A percentile compares a stretch with the other conserved stretches of the same genome.
These are phyloP conservation scores for Nigrograna mackinnonii DNA, from an alignment of 2,329 filamentous ascomycete genomes.

Conservation along the genomic window DNA sequence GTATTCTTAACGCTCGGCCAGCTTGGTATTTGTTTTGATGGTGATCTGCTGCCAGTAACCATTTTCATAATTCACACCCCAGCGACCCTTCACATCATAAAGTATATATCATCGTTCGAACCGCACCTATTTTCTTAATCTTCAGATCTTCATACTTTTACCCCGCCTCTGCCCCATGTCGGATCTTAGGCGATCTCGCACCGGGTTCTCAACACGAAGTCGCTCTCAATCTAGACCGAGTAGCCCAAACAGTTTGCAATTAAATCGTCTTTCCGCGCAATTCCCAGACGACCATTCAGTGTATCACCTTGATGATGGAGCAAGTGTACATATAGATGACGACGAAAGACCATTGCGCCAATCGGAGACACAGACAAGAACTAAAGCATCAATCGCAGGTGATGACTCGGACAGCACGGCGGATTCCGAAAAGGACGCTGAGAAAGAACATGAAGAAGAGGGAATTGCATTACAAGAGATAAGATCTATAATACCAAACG, in stretches of 20 bases:
- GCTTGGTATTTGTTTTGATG: too few relatives aligned
- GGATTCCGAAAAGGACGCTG: constrained; percentile 10
- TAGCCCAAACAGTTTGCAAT: constrained; percentile 18
- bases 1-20: too few relatives aligned
- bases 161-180: too few relatives aligned
- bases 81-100: too few relatives aligned
- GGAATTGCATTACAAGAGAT: constrained; percentile 29
- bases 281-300: constrained; percentile 39
- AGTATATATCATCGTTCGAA: too few relatives aligned
- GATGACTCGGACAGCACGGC: constrained; percentile 14
- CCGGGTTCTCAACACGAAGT: constrained; percentile 19
- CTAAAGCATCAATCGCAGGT: constrained; percentile 5
- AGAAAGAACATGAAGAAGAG: constrained; percentile 14
- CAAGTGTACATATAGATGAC: constrained; percentile 22
- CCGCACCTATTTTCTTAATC: too few relatives aligned
- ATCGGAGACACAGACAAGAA: constrained; percentile 28
- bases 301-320: constrained; percentile 35
- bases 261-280: constrained; percentile 32
- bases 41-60: too few relatives aligned
- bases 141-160: too few relatives aligned
- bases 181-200: too few relatives aligned
- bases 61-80: too few relatives aligned
- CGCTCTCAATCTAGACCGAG: constrained; percentile 27
- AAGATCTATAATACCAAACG: constrained; percentile 28
- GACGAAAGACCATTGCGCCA: constrained; percentile 24